Evolutionary conservation across 2,329 filamentous ascomycete genomes (phyloP).

Genomic region (Stachybotrys echinatus): DNA sequence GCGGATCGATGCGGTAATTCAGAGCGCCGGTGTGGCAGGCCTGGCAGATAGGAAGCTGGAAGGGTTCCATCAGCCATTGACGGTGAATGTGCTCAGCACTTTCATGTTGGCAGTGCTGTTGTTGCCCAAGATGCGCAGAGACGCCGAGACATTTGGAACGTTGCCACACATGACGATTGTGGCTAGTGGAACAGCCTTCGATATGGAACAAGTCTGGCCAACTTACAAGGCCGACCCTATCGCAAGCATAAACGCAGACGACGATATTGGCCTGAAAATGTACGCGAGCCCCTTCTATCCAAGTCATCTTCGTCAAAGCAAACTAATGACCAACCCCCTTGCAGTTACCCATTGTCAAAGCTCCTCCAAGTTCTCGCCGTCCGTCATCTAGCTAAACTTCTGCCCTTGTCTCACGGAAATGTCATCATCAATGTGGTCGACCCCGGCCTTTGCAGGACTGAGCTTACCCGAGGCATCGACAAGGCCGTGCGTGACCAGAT

Average conservation of each 20-base stretch:
- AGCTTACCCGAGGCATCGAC: slow-evolving; percentile 4
- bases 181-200: slow-evolving; percentile 4
- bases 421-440: slow-evolving; percentile 24
- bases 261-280: neutral
- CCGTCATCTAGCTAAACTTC: slow-evolving; percentile 17
- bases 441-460: slow-evolving; percentile 22
- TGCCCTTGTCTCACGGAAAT: slow-evolving; percentile 17
- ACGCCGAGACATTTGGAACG: slow-evolving; percentile 24
- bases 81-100: slow-evolving; percentile 41
- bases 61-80: slow-evolving; percentile 35
- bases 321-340: neutral
- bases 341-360: slow-evolving; percentile 20
- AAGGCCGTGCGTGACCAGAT: neutral
- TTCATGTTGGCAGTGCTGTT: slow-evolving; percentile 36
- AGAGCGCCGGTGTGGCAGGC: slow-evolving; percentile 28
- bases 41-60: slow-evolving; percentile 18
- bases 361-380: slow-evolving; percentile 17
- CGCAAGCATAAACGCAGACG: neutral
- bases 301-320: neutral
- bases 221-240: slow-evolving; percentile 7
- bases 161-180: slow-evolving; percentile 31
- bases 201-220: slow-evolving; percentile 3
- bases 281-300: neutral
- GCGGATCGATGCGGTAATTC: slow-evolving; percentile 35
- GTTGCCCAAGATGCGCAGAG: slow-evolving; percentile 35